Evolutionary conservation across 2,329 filamentous ascomycete genomes (phyloP).

Genomic region (Diplodia mutila): DNA sequence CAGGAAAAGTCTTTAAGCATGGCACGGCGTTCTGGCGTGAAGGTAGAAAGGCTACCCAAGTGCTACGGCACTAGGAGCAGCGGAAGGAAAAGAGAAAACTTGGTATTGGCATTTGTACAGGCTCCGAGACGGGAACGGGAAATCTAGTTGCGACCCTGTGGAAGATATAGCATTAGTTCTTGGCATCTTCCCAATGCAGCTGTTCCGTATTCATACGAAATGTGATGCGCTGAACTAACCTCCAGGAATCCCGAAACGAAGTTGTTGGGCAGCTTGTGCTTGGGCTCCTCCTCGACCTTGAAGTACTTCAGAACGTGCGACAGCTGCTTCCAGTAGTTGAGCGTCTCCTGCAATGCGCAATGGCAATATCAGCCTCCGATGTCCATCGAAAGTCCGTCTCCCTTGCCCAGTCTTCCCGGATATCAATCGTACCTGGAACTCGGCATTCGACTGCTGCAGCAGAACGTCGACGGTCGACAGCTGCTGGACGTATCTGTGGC

Average conservation of each 20-base stretch:
- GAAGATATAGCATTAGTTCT: conserved; percentile 16
- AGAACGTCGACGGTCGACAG: conserved; percentile 86
- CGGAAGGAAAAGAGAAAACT: conserved; percentile 34
- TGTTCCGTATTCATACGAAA: background rate
- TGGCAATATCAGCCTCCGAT: conserved; percentile 2
- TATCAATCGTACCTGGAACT: conserved; percentile 77
- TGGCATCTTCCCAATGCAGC: background rate
- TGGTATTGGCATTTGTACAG: conserved; percentile 45
- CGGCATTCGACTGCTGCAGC: conserved; percentile 85
- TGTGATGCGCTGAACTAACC: conserved; percentile 57
- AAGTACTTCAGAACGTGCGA: conserved; percentile 98
- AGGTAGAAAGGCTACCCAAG: conserved; percentile 24
- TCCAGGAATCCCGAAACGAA: conserved; percentile 96
- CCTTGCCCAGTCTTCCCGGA: background rate
- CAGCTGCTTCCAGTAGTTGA: conserved; percentile 99
- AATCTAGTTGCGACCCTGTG: conserved; percentile 28
- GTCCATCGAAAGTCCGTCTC: background rate
- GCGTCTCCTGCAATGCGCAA: conserved; percentile 72
- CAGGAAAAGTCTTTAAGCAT: conserved; percentile 30
- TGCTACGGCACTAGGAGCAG: conserved; percentile 32
- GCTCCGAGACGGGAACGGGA: conserved; percentile 26
- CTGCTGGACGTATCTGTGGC: conserved; percentile 91
- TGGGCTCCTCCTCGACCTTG: conserved; percentile 83
- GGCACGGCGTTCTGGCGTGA: conserved; percentile 37
- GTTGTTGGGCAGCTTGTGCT: conserved; percentile 75